Percentiles rank a stretch among this genome's conserved stretches.
Conservation (phyloP, 768 basidiomycete genomes). For the Paxillus rubicundulus region DNA sequence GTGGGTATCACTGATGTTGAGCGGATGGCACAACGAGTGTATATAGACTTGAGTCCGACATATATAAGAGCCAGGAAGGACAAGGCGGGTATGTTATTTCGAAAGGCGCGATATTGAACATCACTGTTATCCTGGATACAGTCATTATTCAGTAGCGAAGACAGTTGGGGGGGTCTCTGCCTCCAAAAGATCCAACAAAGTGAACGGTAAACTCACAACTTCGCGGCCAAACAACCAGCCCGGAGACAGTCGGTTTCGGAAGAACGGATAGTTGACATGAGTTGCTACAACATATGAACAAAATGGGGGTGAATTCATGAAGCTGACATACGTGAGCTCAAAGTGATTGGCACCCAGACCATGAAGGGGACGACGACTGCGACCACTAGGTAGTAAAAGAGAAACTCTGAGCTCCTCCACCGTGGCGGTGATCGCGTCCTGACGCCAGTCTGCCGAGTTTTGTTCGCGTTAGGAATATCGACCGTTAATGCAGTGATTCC, state of each 20-base stretch:
- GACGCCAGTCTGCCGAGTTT: conserved; percentile 21
- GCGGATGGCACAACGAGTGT: conserved; percentile 32
- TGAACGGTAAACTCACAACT: conserved; percentile 54
- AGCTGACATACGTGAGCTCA: conserved; percentile 70
- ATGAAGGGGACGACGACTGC: conserved; percentile 66
- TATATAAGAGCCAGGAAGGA: conserved; percentile 47
- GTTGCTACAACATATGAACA: conserved; percentile 44
- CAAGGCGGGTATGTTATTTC: conserved; percentile 72
- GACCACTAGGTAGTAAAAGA: conserved; percentile 65
- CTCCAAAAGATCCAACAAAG: not conserved
- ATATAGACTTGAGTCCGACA: conserved; percentile 53
- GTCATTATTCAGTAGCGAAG: not conserved
- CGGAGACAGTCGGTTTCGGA: conserved; percentile 50
- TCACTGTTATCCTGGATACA: conserved; percentile 85
- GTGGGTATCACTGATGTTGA: conserved; percentile 23
- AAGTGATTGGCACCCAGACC: conserved; percentile 67
- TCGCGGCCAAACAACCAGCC: conserved; percentile 84
- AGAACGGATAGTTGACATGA: conserved; percentile 72
- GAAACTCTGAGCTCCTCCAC: conserved; percentile 84
- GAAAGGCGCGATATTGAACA: conserved; percentile 84
- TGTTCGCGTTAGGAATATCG: conserved; percentile 46
- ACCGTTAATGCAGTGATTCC: conserved; percentile 54
- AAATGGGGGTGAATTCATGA: conserved; percentile 3
- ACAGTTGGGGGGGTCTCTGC: not conserved
- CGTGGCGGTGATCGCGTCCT: conserved; percentile 41